These are phyloP conservation scores for Pythium dissotocum DNA, from an alignment of 352 stramenopile species.

Conservation along the genomic window DNA sequence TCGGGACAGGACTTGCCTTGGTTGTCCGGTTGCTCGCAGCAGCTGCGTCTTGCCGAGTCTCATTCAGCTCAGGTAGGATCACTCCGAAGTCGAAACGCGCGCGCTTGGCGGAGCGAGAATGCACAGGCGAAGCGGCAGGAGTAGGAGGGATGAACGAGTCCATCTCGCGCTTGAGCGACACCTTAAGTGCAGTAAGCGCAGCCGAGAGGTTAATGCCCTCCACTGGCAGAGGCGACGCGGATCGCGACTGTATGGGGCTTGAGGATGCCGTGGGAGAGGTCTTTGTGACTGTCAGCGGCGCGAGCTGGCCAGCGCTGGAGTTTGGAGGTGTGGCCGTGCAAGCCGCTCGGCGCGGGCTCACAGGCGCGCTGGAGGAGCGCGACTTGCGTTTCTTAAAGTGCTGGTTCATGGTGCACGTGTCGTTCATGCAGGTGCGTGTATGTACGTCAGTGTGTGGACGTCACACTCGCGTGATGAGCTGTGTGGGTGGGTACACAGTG, in stretches of 20 bases:
- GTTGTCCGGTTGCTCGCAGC: slow-evolving; percentile 19
- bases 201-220: slow-evolving; percentile 56
- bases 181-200: slow-evolving; percentile 66
- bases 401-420: slow-evolving; percentile 41
- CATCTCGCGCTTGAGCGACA: slow-evolving; percentile 74
- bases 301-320: slow-evolving; percentile 14
- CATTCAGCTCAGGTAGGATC: slow-evolving; percentile 31
- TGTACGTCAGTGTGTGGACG: not conserved
- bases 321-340: not conserved
- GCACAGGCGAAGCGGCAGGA: slow-evolving; percentile 61
- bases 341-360: slow-evolving; percentile 17
- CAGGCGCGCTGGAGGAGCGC: slow-evolving; percentile 31
- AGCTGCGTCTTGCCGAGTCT: slow-evolving; percentile 5
- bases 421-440: slow-evolving; percentile 11
- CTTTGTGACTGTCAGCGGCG: slow-evolving; percentile 8
- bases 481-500: not conserved
- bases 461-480: not conserved
- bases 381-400: slow-evolving; percentile 76
- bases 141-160: slow-evolving; percentile 73
- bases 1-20: slow-evolving; percentile 38
- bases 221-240: slow-evolving; percentile 8
- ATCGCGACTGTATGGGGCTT: slow-evolving; percentile 9
- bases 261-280: slow-evolving; percentile 18
- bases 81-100: slow-evolving; percentile 52
- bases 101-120: slow-evolving; percentile 53